A percentile compares a stretch with the other conserved stretches of the same genome.
Evolutionary conservation across 495 filamentous ascomycete species (phyloP).

Genomic region (Penicillium lividum): DNA sequence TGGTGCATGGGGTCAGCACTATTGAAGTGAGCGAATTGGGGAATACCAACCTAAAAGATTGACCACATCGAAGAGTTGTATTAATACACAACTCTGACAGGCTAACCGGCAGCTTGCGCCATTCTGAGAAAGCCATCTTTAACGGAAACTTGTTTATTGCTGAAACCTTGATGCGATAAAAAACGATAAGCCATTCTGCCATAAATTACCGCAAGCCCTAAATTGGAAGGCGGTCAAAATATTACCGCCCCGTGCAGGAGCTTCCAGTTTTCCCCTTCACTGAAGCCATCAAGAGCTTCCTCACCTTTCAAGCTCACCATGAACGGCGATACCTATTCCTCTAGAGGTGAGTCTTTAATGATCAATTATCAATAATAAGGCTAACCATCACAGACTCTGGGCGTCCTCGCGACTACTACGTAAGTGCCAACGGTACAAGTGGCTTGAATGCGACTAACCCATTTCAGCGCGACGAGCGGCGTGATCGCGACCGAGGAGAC

Average conservation of each 20-base stretch:
- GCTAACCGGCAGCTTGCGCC: conserved; percentile 78
- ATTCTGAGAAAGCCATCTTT: conserved; percentile 55
- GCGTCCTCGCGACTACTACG: conserved; percentile 73
- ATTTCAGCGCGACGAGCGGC: conserved; percentile 55
- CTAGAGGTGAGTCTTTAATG: conserved; percentile 61
- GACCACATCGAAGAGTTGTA: conserved; percentile 86
- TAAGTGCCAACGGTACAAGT: conserved; percentile 40
- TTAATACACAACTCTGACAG: conserved; percentile 85
- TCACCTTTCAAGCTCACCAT: conserved; percentile 52
- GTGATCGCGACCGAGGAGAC: conserved; percentile 38
- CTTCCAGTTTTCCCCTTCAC: conserved; percentile 34
- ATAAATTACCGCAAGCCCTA: not conserved
- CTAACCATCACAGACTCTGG: conserved; percentile 56
- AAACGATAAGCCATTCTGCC: conserved; percentile 27
- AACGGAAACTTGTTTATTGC: conserved; percentile 12
- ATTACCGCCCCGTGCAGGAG: conserved; percentile 22
- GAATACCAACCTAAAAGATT: conserved; percentile 70
- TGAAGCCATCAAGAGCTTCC: conserved; percentile 20
- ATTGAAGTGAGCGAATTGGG: conserved; percentile 5
- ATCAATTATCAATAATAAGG: not conserved
- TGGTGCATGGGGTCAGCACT: conserved; percentile 13
- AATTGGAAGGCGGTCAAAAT: conserved; percentile 28
- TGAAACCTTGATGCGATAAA: conserved; percentile 3
- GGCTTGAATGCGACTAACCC: conserved; percentile 33
- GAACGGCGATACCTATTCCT: conserved; percentile 86